These are phyloP conservation scores for Dictyostelium firmibasis DNA, from an alignment of 78 protist species.

Conservation along the genomic window DNA sequence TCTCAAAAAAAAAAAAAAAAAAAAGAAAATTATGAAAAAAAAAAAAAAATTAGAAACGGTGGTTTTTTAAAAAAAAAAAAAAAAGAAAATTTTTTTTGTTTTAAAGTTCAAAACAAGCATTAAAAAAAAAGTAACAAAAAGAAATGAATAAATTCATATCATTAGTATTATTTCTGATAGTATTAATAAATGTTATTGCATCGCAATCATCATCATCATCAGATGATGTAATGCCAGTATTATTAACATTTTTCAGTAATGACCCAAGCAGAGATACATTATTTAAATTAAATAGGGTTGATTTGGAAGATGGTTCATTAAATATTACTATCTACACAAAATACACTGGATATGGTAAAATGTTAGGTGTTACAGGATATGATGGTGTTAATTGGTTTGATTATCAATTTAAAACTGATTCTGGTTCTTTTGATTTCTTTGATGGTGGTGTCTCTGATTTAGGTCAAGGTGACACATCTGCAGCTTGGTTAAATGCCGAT, in stretches of 20 bases:
- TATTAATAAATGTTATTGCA: background rate
- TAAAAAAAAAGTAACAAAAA: too few relatives aligned
- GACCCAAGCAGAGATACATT: background rate
- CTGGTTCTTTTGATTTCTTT: background rate
- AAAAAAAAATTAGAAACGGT: too few relatives aligned
- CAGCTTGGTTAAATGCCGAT: background rate
- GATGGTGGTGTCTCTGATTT: background rate
- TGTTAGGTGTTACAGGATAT: background rate
- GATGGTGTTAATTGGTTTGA: slow-evolving; percentile 7
- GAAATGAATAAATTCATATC: background rate
- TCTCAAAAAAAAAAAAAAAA: background rate
- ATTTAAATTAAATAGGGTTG: background rate
- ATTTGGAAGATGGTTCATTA: background rate
- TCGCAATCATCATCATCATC: background rate
- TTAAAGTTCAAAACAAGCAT: too few relatives aligned
- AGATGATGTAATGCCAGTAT: background rate
- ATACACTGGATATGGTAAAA: background rate
- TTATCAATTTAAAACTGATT: background rate
- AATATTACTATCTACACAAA: background rate
- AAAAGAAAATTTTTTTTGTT: too few relatives aligned
- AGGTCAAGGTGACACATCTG: background rate
- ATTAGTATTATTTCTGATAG: background rate
- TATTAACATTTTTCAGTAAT: background rate
- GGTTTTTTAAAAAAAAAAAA: too few relatives aligned
- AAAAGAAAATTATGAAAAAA: too few relatives aligned